Evolutionary conservation across 768 basidiomycete species (phyloP).

Genomic region (Lanmaoa rubissima): DNA sequence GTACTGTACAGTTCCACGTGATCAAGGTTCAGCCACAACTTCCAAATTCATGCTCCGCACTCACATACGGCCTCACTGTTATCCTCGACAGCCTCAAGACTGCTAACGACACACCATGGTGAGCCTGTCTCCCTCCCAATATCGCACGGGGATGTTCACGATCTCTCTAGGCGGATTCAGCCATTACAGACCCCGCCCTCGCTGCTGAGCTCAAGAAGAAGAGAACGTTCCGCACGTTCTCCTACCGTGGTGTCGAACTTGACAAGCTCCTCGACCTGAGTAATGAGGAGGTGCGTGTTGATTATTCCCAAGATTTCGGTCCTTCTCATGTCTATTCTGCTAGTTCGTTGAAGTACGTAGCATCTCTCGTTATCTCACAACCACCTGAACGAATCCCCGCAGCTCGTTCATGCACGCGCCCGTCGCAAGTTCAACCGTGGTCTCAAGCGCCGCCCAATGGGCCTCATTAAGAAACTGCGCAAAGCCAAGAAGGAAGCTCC

Average conservation of each 20-base stretch:
- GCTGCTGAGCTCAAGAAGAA: conserved; percentile 99
- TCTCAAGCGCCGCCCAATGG: conserved; percentile 97
- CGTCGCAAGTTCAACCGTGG: conserved; percentile 99
- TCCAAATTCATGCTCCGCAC: conserved; percentile 32
- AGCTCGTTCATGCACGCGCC: conserved; percentile 98
- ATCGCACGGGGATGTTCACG: not conserved
- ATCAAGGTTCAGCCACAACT: conserved; percentile 41
- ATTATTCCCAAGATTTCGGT: not conserved
- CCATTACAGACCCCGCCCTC: conserved; percentile 85
- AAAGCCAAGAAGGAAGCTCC: conserved; percentile 99
- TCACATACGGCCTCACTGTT: conserved; percentile 12
- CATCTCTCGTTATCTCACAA: conserved; percentile 5
- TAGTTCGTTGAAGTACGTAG: conserved; percentile 77
- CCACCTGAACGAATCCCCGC: not conserved
- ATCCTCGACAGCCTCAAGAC: conserved; percentile 29
- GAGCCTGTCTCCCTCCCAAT: not conserved
- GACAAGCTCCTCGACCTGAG: conserved; percentile 95
- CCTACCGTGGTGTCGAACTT: conserved; percentile 97
- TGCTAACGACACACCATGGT: conserved; percentile 35
- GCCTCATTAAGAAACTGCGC: conserved; percentile 98
- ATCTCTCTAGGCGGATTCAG: conserved; percentile 64
- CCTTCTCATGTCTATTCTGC: not conserved
- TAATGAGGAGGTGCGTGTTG: conserved; percentile 82
- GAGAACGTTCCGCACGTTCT: conserved; percentile 98
- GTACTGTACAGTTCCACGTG: conserved; percentile 67